A percentile compares a stretch with the other conserved stretches of the same genome.
These are phyloP conservation scores for Karstenula rhodostoma DNA, from an alignment of 2,329 filamentous ascomycete genomes.

Conservation along the genomic window DNA sequence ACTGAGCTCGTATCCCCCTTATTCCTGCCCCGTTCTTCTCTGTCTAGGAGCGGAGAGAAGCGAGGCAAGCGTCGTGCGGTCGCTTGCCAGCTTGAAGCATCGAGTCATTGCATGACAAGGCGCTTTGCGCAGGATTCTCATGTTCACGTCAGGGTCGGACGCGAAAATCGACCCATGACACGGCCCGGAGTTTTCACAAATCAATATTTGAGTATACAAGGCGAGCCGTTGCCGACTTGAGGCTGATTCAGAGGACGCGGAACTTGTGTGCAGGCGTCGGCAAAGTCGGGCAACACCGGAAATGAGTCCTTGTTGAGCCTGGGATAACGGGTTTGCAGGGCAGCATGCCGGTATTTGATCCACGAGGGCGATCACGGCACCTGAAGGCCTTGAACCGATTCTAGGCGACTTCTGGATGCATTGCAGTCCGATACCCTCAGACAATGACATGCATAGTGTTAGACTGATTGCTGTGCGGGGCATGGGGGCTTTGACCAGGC, in stretches of 20 bases:
- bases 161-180: neutral
- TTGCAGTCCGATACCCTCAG: neutral
- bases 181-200: neutral
- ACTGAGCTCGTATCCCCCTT: neutral
- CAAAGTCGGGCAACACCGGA: neutral
- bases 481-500: neutral
- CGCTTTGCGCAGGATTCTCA: conserved; percentile 2
- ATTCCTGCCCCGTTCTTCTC: neutral
- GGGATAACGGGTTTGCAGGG: conserved; percentile 4
- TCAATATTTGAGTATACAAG: neutral
- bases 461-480: neutral
- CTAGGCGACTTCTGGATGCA: neutral
- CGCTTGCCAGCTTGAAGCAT: neutral
- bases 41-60: neutral
- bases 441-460: conserved; percentile 1
- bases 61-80: neutral
- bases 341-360: conserved; percentile 7
- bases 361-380: conserved; percentile 3
- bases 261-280: neutral
- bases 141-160: neutral
- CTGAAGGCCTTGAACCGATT: neutral
- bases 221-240: neutral
- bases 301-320: neutral
- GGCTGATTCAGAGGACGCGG: neutral
- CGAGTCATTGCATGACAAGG: conserved; percentile 14